A percentile compares a stretch with the other conserved stretches of the same genome.
These are phyloP conservation scores for Arxiozyma heterogenica DNA, from an alignment of 1,139 yeast genomes.

Conservation along the genomic window DNA sequence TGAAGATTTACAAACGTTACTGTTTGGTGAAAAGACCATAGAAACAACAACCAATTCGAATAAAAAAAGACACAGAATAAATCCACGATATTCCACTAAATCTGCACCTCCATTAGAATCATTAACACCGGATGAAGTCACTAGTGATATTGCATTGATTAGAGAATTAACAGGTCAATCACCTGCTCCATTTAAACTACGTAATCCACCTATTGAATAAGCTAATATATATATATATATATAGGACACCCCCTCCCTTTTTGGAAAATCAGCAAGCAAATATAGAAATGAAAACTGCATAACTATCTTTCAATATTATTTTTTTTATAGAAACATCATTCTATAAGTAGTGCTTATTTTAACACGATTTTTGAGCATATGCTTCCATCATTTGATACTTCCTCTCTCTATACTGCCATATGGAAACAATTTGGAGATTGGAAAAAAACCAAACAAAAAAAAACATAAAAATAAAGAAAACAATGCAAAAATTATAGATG, in stretches of 20 bases:
- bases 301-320: not conserved
- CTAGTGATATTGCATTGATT: slow-evolving; percentile 28
- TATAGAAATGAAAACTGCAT: not conserved
- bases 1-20: slow-evolving; percentile 24
- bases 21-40: slow-evolving; percentile 26
- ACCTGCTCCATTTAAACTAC: slow-evolving; percentile 27
- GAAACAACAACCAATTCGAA: slow-evolving; percentile 8
- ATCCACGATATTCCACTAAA: slow-evolving; percentile 28
- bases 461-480: no score
- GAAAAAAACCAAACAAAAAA: no score
- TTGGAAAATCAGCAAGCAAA: no score
- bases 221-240: no score
- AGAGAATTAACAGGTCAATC: slow-evolving; percentile 27
- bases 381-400: no score
- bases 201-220: slow-evolving; percentile 3
- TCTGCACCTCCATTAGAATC: slow-evolving; percentile 30
- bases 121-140: slow-evolving; percentile 27
- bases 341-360: no score
- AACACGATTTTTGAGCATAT: no score
- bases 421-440: no score
- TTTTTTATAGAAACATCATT: no score
- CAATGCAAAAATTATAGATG: no score
- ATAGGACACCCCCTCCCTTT: no score
- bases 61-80: slow-evolving; percentile 25
- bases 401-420: no score